Evolutionary conservation across 345 rosid genomes (phyloP), one percentile per base, ranked within the genome.

Genomic region (Cochlearia excelsa): DNA sequence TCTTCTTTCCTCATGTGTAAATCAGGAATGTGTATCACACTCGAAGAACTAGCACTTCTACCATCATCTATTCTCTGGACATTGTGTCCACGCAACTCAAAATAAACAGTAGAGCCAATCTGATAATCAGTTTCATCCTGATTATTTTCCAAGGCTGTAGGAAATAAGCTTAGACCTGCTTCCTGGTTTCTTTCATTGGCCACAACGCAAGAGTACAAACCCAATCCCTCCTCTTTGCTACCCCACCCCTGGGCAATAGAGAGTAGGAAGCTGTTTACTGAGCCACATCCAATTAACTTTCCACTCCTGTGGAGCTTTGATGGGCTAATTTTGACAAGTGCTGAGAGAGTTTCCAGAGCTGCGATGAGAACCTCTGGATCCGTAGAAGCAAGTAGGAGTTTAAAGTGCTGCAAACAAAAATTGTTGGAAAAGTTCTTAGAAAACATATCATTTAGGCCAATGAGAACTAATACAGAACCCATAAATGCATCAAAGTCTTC

Each of bases 191-290:
- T 86, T 71, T 92, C 98, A 74, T 88, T 88, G 61, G 95, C 90
- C 57, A 83, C 80, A 61, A 92, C 81, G 72, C 93, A 86, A 8
- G 98, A 92, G 71, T 86, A 88, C 64, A 92, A 77, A 50, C 96
- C 96, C 79, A 88, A 66, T 28, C 98, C 98, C 72, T 92, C 98
- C 72, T 88, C 98, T 75, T 92, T 92, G 80, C 95, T 92, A 58
- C 98, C 96, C 98, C 98, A 92, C 23, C 98, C 98, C 62, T 92
- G 98, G 59, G 95, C 95, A 51, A 92, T 77, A 57, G 96, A 88
- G 46, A 92, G 77, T 26, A 92, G 87, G 77, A 77, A 79, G 75
- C 95, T 76, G 58, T 84, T 92, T 5, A 92, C 87, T 3, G 89
- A 75, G 61, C 85, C 95, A 77, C 96, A 92, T 50, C 93, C 90